Evolutionary conservation across 306 rosid species (phyloP), one percentile per base, ranked within the genome.

Genomic region (Sicyos edulis): DNA sequence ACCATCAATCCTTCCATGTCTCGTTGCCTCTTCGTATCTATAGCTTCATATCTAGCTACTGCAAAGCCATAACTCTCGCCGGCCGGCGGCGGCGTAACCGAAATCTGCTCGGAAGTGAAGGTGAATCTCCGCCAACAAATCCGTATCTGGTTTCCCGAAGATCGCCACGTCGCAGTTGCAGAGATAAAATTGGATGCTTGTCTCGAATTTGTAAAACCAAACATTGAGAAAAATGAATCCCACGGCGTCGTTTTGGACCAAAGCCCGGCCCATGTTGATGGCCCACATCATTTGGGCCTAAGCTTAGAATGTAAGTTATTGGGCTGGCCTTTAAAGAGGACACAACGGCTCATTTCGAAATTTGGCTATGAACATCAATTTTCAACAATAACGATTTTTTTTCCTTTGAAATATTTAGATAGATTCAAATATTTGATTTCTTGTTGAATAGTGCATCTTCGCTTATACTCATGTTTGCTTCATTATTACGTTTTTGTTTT

Each of bases 1-100:
- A 80, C 76, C 79, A 82, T 85, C 75, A 90, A 82, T 13, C 89
- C 91, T 75, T 80, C 83, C 99, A 92, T 92, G 69, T 13, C 78
- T 72, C 61, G 17, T 57, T 55, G 12, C 3, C 4, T 58, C 58
- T 47, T 22, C 14, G 61, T 14, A 67, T 51, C 81, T 80, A 88
- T 54, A 82, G 54, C 74, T 78, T 77, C 96, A 88, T 87, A 72
- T 3, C 78, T 58, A 24, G 32, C 32, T 79, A 65, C 76, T 75
- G 54, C 78, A 57, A 17, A 63, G 70, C 57, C 57, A 49, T 47
- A 26, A 51, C 24, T 51, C 4, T 22, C 59, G 58, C 37, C 73
- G 21, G 24, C 47, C 59, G 73, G 47, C 73, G 22, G 55, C 24
- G 9, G 55, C 16, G 8, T 5, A 26, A 49, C 17, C 40, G 65